Evolutionary conservation across 164 flowering plant species (phyloP).

Genomic region (Paratinospora sagittata): DNA sequence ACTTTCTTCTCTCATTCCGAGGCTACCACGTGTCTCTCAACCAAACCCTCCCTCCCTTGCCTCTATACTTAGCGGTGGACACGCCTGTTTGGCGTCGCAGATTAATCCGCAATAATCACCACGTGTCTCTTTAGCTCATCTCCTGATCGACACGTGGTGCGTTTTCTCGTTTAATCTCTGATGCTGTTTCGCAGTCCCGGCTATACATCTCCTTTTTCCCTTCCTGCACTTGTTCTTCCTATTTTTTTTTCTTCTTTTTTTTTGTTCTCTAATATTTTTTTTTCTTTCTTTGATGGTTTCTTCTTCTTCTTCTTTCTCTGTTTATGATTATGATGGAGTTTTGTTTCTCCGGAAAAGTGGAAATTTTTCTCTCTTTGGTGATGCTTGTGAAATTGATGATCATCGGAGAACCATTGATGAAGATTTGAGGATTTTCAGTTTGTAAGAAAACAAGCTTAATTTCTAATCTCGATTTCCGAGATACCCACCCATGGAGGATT

Average conservation of each 20-base stretch:
- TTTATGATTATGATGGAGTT: not conserved
- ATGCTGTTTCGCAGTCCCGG: slow-evolving; percentile 12
- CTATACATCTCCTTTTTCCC: not conserved
- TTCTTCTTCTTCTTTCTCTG: not conserved
- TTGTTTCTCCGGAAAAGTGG: not conserved
- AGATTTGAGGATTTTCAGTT: too few species aligned
- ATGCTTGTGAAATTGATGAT: not conserved
- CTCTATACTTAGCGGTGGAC: slow-evolving; percentile 17
- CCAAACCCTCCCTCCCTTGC: not conserved
- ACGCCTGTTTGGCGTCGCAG: slow-evolving; percentile 25
- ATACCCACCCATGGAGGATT: not conserved
- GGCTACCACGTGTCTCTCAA: slow-evolving; percentile 13
- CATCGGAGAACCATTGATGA: not conserved
- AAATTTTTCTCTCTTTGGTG: not conserved
- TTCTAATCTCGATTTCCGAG: not conserved
- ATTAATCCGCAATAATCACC: slow-evolving; percentile 6
- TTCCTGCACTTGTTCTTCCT: not conserved
- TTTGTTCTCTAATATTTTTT: not conserved
- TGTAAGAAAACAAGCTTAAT: not conserved
- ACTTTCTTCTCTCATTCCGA: not conserved
- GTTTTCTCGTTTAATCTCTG: not conserved
- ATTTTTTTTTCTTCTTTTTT: not conserved
- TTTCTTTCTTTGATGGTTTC: not conserved
- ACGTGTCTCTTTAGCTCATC: slow-evolving; percentile 12
- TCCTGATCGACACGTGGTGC: slow-evolving; percentile 11